Evolutionary conservation across 2,329 filamentous ascomycete species (phyloP).

Genomic region (Pseudogymnoascus sp.): DNA sequence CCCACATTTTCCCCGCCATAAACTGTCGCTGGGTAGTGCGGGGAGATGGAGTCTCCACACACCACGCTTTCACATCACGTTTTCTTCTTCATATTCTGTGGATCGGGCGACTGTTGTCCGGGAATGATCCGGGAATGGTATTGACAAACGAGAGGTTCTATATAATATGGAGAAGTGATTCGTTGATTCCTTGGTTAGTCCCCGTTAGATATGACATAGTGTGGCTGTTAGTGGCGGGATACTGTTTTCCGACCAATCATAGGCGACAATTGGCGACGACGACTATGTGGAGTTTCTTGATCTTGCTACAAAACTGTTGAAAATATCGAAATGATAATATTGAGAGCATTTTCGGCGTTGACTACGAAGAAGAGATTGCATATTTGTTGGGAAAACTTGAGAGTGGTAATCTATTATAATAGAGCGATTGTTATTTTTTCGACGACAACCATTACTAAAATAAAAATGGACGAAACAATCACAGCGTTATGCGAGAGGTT

Average conservation of each 20-base stretch:
- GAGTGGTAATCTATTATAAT: neutral
- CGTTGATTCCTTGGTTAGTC: neutral
- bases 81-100: neutral
- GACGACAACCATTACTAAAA: neutral
- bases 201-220: neutral
- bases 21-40: neutral
- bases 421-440: neutral
- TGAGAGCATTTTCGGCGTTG: neutral
- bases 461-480: slow-evolving; percentile 10
- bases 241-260: slow-evolving; percentile 5
- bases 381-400: neutral
- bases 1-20: slow-evolving; percentile 3
- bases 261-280: neutral
- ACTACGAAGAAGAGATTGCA: neutral
- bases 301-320: neutral
- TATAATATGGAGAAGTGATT: neutral
- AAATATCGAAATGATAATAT: neutral
- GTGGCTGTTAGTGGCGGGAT: neutral
- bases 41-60: neutral
- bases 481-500: slow-evolving; percentile 6
- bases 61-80: neutral
- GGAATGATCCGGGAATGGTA: neutral
- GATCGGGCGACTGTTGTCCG: slow-evolving; percentile 7
- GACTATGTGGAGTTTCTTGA: neutral
- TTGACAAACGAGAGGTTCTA: neutral